These are phyloP conservation scores for Citrus glauca DNA, from an alignment of 345 rosid genomes.

Conservation along the genomic window DNA sequence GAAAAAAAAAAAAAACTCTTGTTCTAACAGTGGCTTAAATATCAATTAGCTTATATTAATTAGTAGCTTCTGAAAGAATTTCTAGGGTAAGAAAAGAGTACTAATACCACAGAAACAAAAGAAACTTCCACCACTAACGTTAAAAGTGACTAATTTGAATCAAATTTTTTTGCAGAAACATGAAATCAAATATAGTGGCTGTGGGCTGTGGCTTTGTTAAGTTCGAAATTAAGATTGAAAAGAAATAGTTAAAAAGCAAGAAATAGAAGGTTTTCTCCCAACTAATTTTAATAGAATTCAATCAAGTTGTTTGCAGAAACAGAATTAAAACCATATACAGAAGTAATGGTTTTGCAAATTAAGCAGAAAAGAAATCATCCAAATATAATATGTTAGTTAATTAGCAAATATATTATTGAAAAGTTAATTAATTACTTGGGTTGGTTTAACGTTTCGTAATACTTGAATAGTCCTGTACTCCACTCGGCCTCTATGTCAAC, in stretches of 20 bases:
- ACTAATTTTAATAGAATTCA: too few relatives aligned
- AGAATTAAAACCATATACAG: too few relatives aligned
- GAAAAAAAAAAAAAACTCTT: not conserved
- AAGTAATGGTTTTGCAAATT: too few relatives aligned
- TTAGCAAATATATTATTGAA: not conserved
- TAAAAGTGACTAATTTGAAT: not conserved
- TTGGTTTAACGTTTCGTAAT: not conserved
- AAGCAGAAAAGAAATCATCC: too few relatives aligned
- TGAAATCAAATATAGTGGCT: too few relatives aligned
- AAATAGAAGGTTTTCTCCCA: too few relatives aligned
- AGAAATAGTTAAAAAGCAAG: too few relatives aligned
- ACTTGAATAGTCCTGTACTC: not conserved
- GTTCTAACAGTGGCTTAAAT: not conserved
- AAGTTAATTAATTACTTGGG: too few relatives aligned
- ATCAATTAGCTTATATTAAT: not conserved
- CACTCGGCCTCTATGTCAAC: not conserved
- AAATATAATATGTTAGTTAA: too few relatives aligned
- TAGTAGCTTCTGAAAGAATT: not conserved
- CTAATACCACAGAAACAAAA: not conserved
- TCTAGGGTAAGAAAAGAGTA: not conserved
- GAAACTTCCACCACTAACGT: not conserved
- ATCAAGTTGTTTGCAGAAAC: too few relatives aligned
- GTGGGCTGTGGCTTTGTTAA: too few relatives aligned
- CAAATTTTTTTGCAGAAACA: not conserved
- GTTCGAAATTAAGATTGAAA: too few relatives aligned